Evolutionary conservation across 805 yeast genomes (phyloP), one percentile per base, ranked within the genome.

Genomic region (Brettanomyces anomalus): DNA sequence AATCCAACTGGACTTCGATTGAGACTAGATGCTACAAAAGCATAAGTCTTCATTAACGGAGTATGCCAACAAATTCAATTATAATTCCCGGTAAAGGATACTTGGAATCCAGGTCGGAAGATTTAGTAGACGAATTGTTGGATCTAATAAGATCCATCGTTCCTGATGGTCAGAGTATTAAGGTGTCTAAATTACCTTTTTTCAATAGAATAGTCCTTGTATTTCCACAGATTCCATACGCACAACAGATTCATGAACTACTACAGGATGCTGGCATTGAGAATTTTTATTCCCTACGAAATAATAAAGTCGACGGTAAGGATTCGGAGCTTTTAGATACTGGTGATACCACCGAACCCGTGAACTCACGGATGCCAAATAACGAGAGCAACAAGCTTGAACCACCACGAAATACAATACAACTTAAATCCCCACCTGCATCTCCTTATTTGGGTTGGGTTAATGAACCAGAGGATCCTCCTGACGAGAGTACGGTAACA

Each of bases 381-480:
- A 16, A 24, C n/a, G 40, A 37, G 3, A 33, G 32, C 4, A 44
- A 38, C 2, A 48, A 42, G 28, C 43, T 56, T 17, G 46, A 45
- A 17, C 55, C 56, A 3, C 65, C 65, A 1, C 53, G 51, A 24
- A 50, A 57, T 6, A 51, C 47, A n/a, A 46, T 61, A 1, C 62
- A 61, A 38, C 46, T 61, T 37, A 62, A 58, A 46, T 61, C 66
- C 0, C 66, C 66, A 5, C 66, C 66, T 6, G 56, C 64, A 1
- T 61, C 66, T 1, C 66, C 66, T 3, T 61, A 61, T 40, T 46
- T 60, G 20, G 64, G 64, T 3, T 61, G 54, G 47, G 48, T 51
- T 14, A 53, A 53, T 33, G 46, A 46, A 42, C 60, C 60, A 1
- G 66, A 61, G 41, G 65, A 61, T 3, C 54, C 64, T 4, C 66